Evolutionary conservation across 148 eudicot species (phyloP).

Genomic region (Rhododendron vialii): DNA sequence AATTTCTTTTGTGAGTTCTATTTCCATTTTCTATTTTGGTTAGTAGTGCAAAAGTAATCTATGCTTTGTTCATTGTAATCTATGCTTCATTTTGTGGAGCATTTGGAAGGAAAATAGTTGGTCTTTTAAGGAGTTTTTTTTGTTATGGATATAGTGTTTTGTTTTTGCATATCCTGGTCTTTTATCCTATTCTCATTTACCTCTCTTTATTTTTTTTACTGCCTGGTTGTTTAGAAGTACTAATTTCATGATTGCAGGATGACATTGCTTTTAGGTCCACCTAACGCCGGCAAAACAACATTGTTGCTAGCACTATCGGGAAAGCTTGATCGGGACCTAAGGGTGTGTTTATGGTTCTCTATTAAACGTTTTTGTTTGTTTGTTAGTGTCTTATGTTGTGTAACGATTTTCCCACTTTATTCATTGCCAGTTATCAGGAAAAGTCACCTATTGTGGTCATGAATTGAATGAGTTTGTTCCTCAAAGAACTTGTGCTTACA

Average conservation of each 20-base stretch:
- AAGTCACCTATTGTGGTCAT: conserved; percentile 41
- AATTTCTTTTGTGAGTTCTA: neutral
- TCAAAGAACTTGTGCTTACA: conserved; percentile 44
- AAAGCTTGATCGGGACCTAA: conserved; percentile 30
- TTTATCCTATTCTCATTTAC: neutral
- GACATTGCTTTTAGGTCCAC: conserved; percentile 49
- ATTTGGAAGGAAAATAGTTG: neutral
- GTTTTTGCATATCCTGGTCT: neutral
- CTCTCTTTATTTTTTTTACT: neutral
- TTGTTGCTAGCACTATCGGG: conserved; percentile 40
- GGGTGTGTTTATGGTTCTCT: conserved; percentile 13
- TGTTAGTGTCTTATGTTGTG: neutral
- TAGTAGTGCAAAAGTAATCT: neutral
- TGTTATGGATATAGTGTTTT: neutral
- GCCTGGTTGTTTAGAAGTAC: neutral
- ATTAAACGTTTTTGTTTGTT: neutral
- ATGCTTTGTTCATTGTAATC: neutral
- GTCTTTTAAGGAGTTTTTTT: neutral
- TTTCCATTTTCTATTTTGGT: neutral
- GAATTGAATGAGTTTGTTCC: conserved; percentile 37
- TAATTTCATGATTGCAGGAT: conserved; percentile 18
- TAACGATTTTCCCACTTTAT: neutral
- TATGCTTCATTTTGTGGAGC: neutral
- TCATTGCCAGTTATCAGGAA: conserved; percentile 21
- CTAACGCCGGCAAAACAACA: conserved; percentile 43